phyloP scores from a whole-genome alignment of 352 stramenopile genomes.

The Nothophytophthora sp. region DNA sequence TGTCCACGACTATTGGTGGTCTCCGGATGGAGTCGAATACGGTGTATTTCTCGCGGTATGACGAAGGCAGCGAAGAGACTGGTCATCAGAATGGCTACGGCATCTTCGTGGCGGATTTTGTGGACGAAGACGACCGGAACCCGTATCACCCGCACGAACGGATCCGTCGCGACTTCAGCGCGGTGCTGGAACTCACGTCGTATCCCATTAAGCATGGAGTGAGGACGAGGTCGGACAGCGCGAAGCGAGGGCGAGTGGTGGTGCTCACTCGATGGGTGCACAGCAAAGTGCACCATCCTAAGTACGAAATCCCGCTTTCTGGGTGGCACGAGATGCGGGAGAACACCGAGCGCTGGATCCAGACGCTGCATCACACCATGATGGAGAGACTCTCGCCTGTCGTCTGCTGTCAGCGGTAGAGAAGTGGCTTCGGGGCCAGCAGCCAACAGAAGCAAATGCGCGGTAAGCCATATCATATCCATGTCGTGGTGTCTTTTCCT shows the following conservation, averaged over 20 bases:
- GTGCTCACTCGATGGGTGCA: slow-evolving; percentile 39
- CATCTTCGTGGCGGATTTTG: slow-evolving; percentile 47
- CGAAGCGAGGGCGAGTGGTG: slow-evolving; percentile 24
- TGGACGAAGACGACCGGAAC: slow-evolving; percentile 47
- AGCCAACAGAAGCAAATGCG: no score
- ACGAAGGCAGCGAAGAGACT: slow-evolving; percentile 9
- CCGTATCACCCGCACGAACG: slow-evolving; percentile 43
- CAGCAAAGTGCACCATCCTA: slow-evolving; percentile 31
- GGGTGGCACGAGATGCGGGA: slow-evolving; percentile 35
- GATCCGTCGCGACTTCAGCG: slow-evolving; percentile 40
- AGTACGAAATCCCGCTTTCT: slow-evolving; percentile 28
- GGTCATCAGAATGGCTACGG: slow-evolving; percentile 25
- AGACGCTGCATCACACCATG: slow-evolving; percentile 33
- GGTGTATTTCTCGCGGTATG: slow-evolving; percentile 36
- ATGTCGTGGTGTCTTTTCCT: no score
- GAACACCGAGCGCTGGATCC: slow-evolving; percentile 37
- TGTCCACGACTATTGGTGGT: slow-evolving; percentile 26
- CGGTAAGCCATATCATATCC: no score
- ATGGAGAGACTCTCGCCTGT: slow-evolving; percentile 30
- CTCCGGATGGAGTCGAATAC: slow-evolving; percentile 50
- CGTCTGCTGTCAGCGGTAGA: slow-evolving; percentile 22
- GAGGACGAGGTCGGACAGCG: slow-evolving; percentile 21
- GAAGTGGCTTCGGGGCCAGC: background rate
- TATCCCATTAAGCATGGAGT: slow-evolving; percentile 26
- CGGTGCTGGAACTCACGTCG: slow-evolving; percentile 27